Base-by-base conservation (phyloP, 2,329 filamentous ascomycete species). In the Alternaria infectoria region DNA sequence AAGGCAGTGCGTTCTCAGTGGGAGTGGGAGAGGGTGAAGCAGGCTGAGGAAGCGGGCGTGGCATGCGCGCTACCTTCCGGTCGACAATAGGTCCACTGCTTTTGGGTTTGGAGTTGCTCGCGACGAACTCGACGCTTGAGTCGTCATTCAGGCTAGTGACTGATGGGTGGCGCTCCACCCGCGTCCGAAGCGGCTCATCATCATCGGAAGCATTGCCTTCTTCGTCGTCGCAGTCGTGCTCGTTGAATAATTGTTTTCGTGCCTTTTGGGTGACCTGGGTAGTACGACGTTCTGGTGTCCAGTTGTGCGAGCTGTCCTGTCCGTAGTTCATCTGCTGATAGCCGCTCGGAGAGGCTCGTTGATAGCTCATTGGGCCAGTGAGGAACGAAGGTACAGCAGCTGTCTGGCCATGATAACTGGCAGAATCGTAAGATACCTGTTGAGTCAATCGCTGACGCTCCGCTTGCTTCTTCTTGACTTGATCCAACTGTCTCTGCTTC, bases 161-260 rank as follows among this genome's bases (percentile, higher is more conserved):
- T 3, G 65, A 64, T 44, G 54, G 46, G 13, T 66, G 64, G 21
- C 62, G 68, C 10, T 51, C 60, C 3, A 59, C 32, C 9, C 69
- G 64, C 5, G 59, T 65, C 15, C 19, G 45, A 15, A 75, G 49
- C 1, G 71, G 68, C 40, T 73, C 65, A 32, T 71, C 68, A 6
- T 74, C 70, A 54, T 73, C 66, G 9, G 65, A 68, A 6, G 3
- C 44, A 10, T 56, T 50, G 4, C 28, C 30, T 8, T 55, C n/a
- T 6, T 54, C 55, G 4, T 50, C 50, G 6, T 47, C 50, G 2
- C 49, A 46, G 10, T 55, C 52, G 7, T 45, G 25, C 5, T 51
- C 49, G 6, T 51, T 21, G 6, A n/a, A 8, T 0, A 46, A 9
- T 21, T 21, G 23, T 1, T 15, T 30, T 26, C 21, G 50, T 10